Conservation (phyloP, 2,329 filamentous ascomycete species). For the Penicillium freii region DNA sequence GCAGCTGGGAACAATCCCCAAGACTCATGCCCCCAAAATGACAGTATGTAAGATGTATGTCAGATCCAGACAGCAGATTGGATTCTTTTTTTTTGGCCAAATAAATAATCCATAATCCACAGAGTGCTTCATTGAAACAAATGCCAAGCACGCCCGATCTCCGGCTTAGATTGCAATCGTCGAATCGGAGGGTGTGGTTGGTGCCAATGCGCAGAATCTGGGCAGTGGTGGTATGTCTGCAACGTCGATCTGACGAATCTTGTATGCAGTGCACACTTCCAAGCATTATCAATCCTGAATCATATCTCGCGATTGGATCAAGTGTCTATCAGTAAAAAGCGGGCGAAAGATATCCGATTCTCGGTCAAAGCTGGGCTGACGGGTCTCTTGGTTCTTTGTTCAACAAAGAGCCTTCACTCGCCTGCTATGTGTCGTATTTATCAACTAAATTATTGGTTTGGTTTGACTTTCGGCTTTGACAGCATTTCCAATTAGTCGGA, state of each 20-base stretch:
- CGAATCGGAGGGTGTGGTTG: conserved; percentile 14
- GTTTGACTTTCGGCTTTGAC: background rate
- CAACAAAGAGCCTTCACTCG: background rate
- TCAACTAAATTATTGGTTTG: background rate
- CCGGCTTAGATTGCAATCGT: conserved; percentile 7
- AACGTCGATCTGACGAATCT: conserved; percentile 10
- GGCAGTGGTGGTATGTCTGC: background rate
- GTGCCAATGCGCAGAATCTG: background rate
- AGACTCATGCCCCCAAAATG: background rate
- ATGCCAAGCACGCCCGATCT: background rate
- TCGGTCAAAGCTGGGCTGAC: background rate
- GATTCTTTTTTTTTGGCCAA: background rate
- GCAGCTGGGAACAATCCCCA: background rate
- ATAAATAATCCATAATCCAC: background rate
- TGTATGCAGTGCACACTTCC: conserved; percentile 7
- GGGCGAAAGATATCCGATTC: background rate
- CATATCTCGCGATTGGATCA: conserved; percentile 1
- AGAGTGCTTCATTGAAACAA: background rate
- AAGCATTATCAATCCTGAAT: background rate
- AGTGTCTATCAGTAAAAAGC: background rate
- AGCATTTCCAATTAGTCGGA: background rate
- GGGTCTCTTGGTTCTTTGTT: background rate
- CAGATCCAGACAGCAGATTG: background rate
- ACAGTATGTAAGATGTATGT: background rate
- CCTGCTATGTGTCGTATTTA: background rate